Evolutionary conservation across 2,329 filamentous ascomycete genomes (phyloP).

Genomic region (Neoascochyta sp.): DNA sequence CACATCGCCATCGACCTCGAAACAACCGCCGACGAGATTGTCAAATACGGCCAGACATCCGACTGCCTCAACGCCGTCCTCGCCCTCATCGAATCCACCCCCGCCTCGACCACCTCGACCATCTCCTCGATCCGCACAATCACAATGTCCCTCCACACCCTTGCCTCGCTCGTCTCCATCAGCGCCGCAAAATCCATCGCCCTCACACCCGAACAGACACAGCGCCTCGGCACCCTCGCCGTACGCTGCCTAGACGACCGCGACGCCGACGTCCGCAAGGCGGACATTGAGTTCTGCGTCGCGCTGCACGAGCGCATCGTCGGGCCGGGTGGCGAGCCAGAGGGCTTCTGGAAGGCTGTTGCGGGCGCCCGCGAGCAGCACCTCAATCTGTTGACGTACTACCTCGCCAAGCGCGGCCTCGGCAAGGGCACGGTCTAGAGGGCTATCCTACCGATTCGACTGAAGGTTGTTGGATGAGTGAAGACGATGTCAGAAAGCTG

Average conservation of each 20-base stretch:
- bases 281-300: constrained; percentile 75
- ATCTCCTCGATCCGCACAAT: constrained; percentile 29
- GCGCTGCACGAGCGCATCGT: constrained; percentile 56
- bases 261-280: constrained; percentile 53
- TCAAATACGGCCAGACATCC: constrained; percentile 60
- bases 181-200: constrained; percentile 29
- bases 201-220: constrained; percentile 33
- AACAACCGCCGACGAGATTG: constrained; percentile 68
- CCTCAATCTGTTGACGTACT: constrained; percentile 75
- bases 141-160: constrained; percentile 41
- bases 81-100: constrained; percentile 33
- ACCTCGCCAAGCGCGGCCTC: constrained; percentile 67
- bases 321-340: constrained; percentile 32
- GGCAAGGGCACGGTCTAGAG: constrained; percentile 25
- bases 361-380: constrained; percentile 65
- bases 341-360: constrained; percentile 65
- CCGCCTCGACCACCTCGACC: constrained; percentile 15
- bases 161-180: constrained; percentile 37
- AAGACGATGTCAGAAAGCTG: too few relatives aligned
- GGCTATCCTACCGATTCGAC: too few relatives aligned
- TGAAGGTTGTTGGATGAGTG: too few relatives aligned
- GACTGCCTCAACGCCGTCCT: constrained; percentile 46
- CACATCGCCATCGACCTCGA: constrained; percentile 74
- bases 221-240: constrained; percentile 39
- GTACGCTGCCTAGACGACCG: constrained; percentile 38